These are phyloP conservation scores for Echium plantagineum DNA, from an alignment of 257 asterid species.

Conservation along the genomic window DNA sequence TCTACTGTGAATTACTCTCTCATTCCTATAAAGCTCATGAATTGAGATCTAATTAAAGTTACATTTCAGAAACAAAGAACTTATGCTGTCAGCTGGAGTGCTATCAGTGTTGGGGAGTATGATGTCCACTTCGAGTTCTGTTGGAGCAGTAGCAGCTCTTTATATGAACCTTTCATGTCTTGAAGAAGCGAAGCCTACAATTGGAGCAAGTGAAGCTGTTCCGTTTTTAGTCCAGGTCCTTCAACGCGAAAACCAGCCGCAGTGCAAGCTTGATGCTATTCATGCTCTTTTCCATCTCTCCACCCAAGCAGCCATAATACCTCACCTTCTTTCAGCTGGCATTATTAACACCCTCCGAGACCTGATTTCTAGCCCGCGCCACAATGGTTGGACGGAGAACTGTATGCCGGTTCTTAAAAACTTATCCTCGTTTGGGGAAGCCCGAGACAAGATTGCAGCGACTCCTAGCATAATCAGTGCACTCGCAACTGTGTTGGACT, in stretches of 20 bases:
- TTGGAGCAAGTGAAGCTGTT: conserved; percentile 64
- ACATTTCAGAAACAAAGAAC: conserved; percentile 66
- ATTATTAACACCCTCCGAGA: conserved; percentile 47
- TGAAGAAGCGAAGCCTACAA: conserved; percentile 73
- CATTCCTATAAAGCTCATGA: not conserved
- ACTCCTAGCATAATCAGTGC: conserved; percentile 46
- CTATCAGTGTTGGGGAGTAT: conserved; percentile 56
- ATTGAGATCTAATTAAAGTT: not conserved
- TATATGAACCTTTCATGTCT: conserved; percentile 85
- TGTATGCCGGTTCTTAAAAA: conserved; percentile 71
- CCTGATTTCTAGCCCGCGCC: conserved; percentile 39
- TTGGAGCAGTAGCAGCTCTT: conserved; percentile 76
- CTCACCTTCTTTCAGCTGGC: conserved; percentile 62
- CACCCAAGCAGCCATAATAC: conserved; percentile 50
- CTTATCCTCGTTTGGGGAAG: conserved; percentile 50
- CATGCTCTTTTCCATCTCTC: conserved; percentile 83
- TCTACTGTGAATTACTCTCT: too few species aligned
- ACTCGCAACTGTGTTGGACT: conserved; percentile 58
- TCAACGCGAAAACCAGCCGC: conserved; percentile 34
- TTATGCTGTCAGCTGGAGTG: conserved; percentile 84
- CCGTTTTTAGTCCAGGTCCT: conserved; percentile 73
- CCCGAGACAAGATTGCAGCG: conserved; percentile 41
- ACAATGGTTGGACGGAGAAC: conserved; percentile 60
- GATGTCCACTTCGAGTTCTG: conserved; percentile 40
- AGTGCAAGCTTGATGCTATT: conserved; percentile 76